Base-by-base conservation (phyloP, 352 stramenopile genomes). In the Globisporangium nunn region DNA sequence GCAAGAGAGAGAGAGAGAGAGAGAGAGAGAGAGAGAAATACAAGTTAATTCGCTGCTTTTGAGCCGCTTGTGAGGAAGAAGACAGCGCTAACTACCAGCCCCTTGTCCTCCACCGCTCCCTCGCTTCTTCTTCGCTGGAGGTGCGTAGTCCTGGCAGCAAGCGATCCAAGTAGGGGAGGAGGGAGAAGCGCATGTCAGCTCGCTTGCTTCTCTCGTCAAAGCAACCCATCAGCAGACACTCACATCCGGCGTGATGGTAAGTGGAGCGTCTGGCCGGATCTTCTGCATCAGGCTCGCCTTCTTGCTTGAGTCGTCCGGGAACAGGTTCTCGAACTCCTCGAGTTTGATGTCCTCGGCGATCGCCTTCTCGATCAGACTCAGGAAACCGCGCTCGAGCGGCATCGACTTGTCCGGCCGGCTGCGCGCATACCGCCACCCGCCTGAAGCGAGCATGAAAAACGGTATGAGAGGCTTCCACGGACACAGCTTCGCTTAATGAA, bases 241-340 rank as follows among this genome's bases (percentile, higher is more conserved):
- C 29, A 37, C 12, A 14, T 31, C 54, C 17, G 12, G n/a, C 28
- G 23, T 4, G 12, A 43, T 17, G 1, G 59, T 52, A 11, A 62
- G 54, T 6, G 64, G 33, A 14, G 54, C 64, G 4, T 82, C 75
- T 39, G 77, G 66, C 14, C 72, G 72, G 48, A 43, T 66, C 50
- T 82, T 78, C 11, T 64, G 50, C 28, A 63, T 63, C 54, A 73
- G 45, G 31, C 23, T 67, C 4, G 69, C 53, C 41, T 88, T 88
- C 62, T 88, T 88, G 47, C 50, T 72, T 8, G 68, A 59, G 41
- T 92, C 78, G 18, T 90, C 81, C 0, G 75, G 71, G 52, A 94
- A 93, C 45, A 91, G 67, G n/a, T 60, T 65, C 47, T 91, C 82
- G 46, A 94, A 86, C 59, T 94, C 85, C 18, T 94, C 85, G 35